Conservation (phyloP, 768 basidiomycete genomes). For the Dentipellis fragilis region DNA sequence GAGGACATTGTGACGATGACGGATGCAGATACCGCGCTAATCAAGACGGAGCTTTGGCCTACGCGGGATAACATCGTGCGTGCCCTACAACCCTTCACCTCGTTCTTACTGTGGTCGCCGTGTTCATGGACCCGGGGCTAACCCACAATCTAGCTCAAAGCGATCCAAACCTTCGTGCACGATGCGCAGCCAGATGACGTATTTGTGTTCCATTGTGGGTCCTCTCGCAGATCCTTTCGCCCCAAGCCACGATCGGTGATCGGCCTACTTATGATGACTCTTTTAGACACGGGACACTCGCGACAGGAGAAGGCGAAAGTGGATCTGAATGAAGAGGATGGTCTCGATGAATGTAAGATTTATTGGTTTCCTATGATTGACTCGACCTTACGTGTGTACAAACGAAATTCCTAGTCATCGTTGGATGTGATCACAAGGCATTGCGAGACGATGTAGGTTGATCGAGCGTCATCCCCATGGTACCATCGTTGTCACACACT, state of each 20-base stretch:
- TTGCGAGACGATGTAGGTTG: slow-evolving; percentile 12
- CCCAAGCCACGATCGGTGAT: neutral
- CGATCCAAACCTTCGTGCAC: slow-evolving; percentile 8
- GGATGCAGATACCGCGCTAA: slow-evolving; percentile 1
- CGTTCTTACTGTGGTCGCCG: neutral
- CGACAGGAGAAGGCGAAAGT: neutral
- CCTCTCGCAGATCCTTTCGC: neutral
- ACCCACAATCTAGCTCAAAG: slow-evolving; percentile 5
- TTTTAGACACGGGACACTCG: slow-evolving; percentile 5
- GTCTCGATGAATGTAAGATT: slow-evolving; percentile 1
- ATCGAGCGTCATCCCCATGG: no score
- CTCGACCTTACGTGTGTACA: neutral
- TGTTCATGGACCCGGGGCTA: neutral
- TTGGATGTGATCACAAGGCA: slow-evolving; percentile 1
- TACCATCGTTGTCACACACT: neutral
- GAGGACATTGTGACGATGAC: slow-evolving; percentile 9
- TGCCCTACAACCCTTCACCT: neutral
- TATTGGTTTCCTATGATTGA: neutral
- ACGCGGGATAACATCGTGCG: slow-evolving; percentile 10
- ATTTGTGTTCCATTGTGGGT: slow-evolving; percentile 14
- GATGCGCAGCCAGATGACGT: slow-evolving; percentile 6
- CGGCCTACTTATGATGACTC: neutral
- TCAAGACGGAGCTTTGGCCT: neutral
- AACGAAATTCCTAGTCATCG: neutral
- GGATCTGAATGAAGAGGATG: neutral